A percentile compares a stretch with the other conserved stretches of the same genome.
Conservation (phyloP, 495 filamentous ascomycete genomes). For the Trichoderma parareesei region DNA sequence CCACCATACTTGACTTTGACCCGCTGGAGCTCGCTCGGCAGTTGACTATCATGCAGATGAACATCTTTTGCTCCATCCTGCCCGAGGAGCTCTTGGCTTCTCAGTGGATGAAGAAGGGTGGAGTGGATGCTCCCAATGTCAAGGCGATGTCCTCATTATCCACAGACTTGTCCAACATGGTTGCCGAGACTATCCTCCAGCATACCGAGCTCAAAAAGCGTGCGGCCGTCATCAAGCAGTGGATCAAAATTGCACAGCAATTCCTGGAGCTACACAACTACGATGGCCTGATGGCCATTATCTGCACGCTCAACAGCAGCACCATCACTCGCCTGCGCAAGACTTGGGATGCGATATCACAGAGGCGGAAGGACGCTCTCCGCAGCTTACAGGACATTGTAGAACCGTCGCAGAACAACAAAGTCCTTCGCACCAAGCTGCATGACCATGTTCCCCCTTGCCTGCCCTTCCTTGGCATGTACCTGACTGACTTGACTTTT, state of each 20-base stretch:
- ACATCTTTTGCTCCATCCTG: conserved; percentile 85
- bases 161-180: conserved; percentile 83
- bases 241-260: conserved; percentile 90
- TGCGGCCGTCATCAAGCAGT: conserved; percentile 88
- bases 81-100: conserved; percentile 90
- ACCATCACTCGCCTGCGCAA: conserved; percentile 84
- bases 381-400: conserved; percentile 72
- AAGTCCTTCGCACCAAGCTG: conserved; percentile 77
- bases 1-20: conserved; percentile 87
- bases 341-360: conserved; percentile 88
- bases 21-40: conserved; percentile 87
- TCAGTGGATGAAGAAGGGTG: conserved; percentile 84
- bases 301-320: conserved; percentile 85
- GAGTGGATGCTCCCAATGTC: conserved; percentile 78
- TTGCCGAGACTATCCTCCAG: conserved; percentile 89
- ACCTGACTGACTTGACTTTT: conserved; percentile 80
- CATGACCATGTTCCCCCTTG: conserved; percentile 87
- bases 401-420: conserved; percentile 84
- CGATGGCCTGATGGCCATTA: conserved; percentile 92
- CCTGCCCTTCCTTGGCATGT: conserved; percentile 93
- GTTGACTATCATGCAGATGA: conserved; percentile 86
- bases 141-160: conserved; percentile 90
- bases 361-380: conserved; percentile 73
- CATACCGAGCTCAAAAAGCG: conserved; percentile 85
- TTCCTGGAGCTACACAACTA: conserved; percentile 92